These are phyloP conservation scores for Podaxis mareebaensis DNA, from an alignment of 768 basidiomycete species.

Conservation along the genomic window DNA sequence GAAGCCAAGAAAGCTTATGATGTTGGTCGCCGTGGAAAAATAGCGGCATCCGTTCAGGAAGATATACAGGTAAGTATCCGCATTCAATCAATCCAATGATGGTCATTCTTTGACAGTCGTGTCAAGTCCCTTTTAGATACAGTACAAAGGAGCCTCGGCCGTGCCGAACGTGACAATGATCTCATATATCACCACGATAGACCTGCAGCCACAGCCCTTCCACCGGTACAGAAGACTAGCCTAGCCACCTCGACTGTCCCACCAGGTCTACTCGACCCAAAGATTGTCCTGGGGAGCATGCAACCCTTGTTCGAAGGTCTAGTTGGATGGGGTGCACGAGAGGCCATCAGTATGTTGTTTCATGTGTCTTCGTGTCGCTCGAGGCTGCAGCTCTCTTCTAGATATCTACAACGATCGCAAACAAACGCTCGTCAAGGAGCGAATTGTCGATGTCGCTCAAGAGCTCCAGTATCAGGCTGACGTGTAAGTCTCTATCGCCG, in stretches of 20 bases:
- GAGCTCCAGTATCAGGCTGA: constrained; percentile 62
- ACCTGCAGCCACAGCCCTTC: constrained; percentile 69
- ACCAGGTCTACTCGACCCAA: constrained; percentile 57
- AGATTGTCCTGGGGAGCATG: constrained; percentile 49
- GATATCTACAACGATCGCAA: constrained; percentile 89
- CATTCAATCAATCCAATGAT: not conserved
- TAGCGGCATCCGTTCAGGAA: constrained; percentile 63
- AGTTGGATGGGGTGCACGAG: constrained; percentile 82
- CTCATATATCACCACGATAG: constrained; percentile 92
- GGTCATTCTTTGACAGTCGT: constrained; percentile 14
- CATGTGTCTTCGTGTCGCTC: not conserved
- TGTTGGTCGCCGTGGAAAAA: constrained; percentile 60
- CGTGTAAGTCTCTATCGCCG: constrained; percentile 43
- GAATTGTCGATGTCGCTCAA: constrained; percentile 59
- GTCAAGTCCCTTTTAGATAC: constrained; percentile 73
- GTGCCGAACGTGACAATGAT: constrained; percentile 91
- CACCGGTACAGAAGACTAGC: constrained; percentile 59
- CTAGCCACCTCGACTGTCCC: constrained; percentile 66
- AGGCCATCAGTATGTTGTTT: constrained; percentile 74
- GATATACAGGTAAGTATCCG: constrained; percentile 84
- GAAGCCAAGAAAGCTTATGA: constrained; percentile 74
- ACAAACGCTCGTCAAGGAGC: constrained; percentile 66
- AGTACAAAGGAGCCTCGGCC: constrained; percentile 62
- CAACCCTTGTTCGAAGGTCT: constrained; percentile 72
- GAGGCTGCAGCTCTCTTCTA: constrained; percentile 25